Evolutionary conservation across 2,329 filamentous ascomycete species (phyloP).

Genomic region (Fusarium armeniacum): DNA sequence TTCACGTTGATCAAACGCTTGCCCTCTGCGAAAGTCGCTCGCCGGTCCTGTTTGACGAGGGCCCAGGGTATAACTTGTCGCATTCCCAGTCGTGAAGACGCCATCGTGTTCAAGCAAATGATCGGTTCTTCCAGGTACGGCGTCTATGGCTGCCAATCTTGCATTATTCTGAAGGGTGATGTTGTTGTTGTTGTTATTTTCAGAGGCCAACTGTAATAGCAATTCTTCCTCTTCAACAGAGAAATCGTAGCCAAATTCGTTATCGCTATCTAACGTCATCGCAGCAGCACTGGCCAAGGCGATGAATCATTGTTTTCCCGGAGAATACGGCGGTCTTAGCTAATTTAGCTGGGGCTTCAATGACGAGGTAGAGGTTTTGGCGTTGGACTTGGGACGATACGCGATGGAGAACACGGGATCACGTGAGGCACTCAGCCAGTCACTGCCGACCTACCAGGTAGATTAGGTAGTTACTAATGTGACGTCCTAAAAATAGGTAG

Average conservation of each 20-base stretch:
- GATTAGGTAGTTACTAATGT: too few species aligned
- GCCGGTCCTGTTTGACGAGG: conserved; percentile 9
- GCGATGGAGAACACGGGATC: conserved; percentile 46
- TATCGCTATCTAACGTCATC: conserved; percentile 54
- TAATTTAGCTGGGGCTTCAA: conserved; percentile 22
- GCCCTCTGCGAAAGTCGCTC: conserved; percentile 18
- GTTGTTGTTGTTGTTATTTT: conserved; percentile 20
- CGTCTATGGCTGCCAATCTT: conserved; percentile 40
- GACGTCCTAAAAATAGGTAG: background rate
- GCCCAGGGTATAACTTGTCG: conserved; percentile 10
- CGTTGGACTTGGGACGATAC: conserved; percentile 20
- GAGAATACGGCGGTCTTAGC: conserved; percentile 16
- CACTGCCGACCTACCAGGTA: conserved; percentile 3
- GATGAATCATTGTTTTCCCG: conserved; percentile 45
- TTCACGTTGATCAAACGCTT: conserved; percentile 10
- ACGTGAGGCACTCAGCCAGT: conserved; percentile 35
- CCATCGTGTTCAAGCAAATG: conserved; percentile 22
- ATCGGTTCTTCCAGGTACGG: conserved; percentile 43
- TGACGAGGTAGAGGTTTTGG: conserved; percentile 19
- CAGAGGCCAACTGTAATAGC: conserved; percentile 54
- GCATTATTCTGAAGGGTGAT: conserved; percentile 22
- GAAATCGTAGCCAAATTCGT: conserved; percentile 64
- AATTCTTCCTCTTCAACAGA: conserved; percentile 62
- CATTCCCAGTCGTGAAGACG: conserved; percentile 9
- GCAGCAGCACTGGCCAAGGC: conserved; percentile 17